Evolutionary conservation across 306 rosid species (phyloP), one percentile per base, ranked within the genome.

Genomic region (Lotus japonicus): DNA sequence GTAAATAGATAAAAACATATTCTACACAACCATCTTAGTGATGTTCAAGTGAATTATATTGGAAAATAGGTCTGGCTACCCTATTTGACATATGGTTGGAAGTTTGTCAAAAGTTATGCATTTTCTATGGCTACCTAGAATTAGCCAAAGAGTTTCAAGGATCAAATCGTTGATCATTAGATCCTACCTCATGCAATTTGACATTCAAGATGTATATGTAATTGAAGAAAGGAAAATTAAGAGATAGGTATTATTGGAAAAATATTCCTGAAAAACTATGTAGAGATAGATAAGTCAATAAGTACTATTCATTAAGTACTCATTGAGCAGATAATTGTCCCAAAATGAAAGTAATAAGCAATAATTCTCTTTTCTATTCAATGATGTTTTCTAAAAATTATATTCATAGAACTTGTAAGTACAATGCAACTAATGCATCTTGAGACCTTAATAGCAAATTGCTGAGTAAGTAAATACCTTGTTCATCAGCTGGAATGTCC

Each of bases 401-500:
- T 11, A 58, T 58, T 33, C 26, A 51, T 38, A 33, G 26, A 46
- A 14, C 38, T 45, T 17, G 42, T 11, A 50, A 35, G 11, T 35
- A 14, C 42, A 57, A 66, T 1, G 35, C 36, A 63, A 66, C 44
- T 41, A 36, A 26, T 56, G 31, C 31, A 54, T 55, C n/a, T 78
- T 15, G 46, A 38, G 36, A 64, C 7, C 45, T 5, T 18, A 6
- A 15, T 62, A 57, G 64, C 52, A 58, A 12, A 63, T 26, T 42
- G 52, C 6, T 49, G 68, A 49, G 50, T 17, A 59, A 31, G 62
- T 5, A 74, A 11, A 63, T 72, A 94, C 99, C 99, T 19, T 71
- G 87, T 39, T 78, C 72, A 13, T 80, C 77, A 64, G 56, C 73
- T 13, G 81, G 76, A 84, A 23, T 31, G 44, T 81, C 87, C 0